A percentile compares a stretch with the other conserved stretches of the same genome.
Conservation (phyloP, 73 alveolate genomes). For the Paramecium pentaurelia region DNA sequence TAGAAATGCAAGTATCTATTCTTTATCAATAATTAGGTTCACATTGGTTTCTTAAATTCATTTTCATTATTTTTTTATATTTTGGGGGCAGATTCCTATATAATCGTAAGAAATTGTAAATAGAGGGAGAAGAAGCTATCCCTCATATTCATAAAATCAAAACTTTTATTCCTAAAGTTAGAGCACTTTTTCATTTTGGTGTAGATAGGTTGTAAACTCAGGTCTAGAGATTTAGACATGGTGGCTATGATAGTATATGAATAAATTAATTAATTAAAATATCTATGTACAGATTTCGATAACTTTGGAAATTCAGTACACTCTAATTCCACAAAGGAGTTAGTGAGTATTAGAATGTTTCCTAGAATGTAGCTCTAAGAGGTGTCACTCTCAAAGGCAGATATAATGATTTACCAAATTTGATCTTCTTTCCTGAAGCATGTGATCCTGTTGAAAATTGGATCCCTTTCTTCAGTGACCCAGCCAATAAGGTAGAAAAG, state of each 20-base stretch:
- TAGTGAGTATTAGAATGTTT: conserved; percentile 58
- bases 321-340: conserved; percentile 46
- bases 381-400: conserved; percentile 76
- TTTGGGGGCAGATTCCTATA: background rate
- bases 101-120: background rate
- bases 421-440: conserved; percentile 77
- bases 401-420: conserved; percentile 73
- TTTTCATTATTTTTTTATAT: background rate
- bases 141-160: conserved; percentile 23
- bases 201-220: background rate
- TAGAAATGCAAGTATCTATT: background rate
- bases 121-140: conserved; percentile 38
- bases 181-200: background rate
- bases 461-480: conserved; percentile 74
- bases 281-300: conserved; percentile 32
- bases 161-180: background rate
- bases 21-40: background rate
- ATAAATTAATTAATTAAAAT: background rate
- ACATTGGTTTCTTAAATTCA: conserved; percentile 20
- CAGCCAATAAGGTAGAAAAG: conserved; percentile 55
- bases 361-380: conserved; percentile 70
- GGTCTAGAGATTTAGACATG: background rate
- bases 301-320: conserved; percentile 38
- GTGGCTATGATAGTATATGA: conserved; percentile 34
- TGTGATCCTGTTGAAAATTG: conserved; percentile 77